Evolutionary conservation across 495 filamentous ascomycete species (phyloP).

Genomic region (Neurospora sp.): DNA sequence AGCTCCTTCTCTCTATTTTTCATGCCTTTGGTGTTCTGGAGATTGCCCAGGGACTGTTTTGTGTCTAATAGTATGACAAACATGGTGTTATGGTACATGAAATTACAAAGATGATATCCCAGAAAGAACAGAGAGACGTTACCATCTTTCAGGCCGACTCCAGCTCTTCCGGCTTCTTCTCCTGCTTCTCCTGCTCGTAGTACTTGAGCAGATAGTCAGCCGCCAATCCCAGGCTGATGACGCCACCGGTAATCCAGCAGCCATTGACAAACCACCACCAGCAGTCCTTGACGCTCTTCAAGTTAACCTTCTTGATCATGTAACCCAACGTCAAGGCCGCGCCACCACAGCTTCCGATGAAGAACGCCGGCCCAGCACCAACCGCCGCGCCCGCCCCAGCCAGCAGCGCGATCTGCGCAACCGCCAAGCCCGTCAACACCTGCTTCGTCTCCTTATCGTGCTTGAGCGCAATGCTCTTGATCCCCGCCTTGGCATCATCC

Average conservation of each 20-base stretch:
- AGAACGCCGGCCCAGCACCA: constrained; percentile 79
- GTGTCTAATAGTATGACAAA: background rate
- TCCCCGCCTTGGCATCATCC: constrained; percentile 84
- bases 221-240: constrained; percentile 39
- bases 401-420: constrained; percentile 68
- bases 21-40: background rate
- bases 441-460: constrained; percentile 84
- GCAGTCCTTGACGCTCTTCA: constrained; percentile 77
- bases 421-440: constrained; percentile 66
- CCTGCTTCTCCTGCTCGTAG: constrained; percentile 7
- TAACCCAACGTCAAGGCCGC: constrained; percentile 62
- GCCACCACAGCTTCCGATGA: constrained; percentile 74
- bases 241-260: constrained; percentile 47
- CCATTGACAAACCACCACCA: constrained; percentile 92
- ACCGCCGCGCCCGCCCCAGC: constrained; percentile 62
- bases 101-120: background rate
- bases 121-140: constrained; percentile 1
- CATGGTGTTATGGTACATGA: constrained; percentile 13
- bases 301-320: constrained; percentile 83
- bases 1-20: background rate
- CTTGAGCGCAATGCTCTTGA: constrained; percentile 88
- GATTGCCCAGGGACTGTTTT: background rate
- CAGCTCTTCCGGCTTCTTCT: constrained; percentile 3
- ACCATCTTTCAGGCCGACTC: constrained; percentile 13
- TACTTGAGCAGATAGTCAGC: constrained; percentile 42